phyloP scores from a whole-genome alignment of 768 basidiomycete genomes.

The Atractiella rhizophila region DNA sequence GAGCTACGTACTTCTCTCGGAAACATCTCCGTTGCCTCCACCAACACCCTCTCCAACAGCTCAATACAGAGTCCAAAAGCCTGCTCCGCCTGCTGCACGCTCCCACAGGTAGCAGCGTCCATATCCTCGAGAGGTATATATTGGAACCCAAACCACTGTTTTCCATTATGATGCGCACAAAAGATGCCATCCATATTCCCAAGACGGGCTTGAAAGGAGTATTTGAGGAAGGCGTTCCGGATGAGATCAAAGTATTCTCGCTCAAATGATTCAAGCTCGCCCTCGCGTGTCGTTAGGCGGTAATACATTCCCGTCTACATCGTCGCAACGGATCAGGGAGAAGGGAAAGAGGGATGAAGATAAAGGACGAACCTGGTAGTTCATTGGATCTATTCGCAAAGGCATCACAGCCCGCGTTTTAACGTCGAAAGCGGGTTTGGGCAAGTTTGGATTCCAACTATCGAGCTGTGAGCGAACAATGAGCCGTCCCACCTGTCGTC shows the following conservation, averaged over 20 bases:
- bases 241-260: conserved; percentile 84
- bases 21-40: too few species aligned
- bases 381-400: conserved; percentile 60
- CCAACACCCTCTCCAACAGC: conserved; percentile 40
- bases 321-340: background rate
- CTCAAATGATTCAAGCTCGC: conserved; percentile 57
- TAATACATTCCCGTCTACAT: background rate
- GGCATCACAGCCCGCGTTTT: conserved; percentile 74
- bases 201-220: conserved; percentile 77
- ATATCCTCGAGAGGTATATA: conserved; percentile 69
- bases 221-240: conserved; percentile 73
- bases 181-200: conserved; percentile 85
- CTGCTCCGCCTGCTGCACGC: conserved; percentile 34
- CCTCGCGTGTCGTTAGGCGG: background rate
- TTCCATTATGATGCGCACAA: conserved; percentile 51
- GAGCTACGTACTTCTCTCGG: too few species aligned
- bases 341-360: background rate
- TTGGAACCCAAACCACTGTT: conserved; percentile 72
- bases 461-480: conserved; percentile 92
- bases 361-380: conserved; percentile 35
- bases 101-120: conserved; percentile 55
- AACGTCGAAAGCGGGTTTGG: conserved; percentile 80
- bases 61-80: conserved; percentile 50
- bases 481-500: conserved; percentile 27
- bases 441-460: conserved; percentile 50